Conservation (phyloP, 345 rosid species). For the Erysimum cheiranthoides region DNA sequence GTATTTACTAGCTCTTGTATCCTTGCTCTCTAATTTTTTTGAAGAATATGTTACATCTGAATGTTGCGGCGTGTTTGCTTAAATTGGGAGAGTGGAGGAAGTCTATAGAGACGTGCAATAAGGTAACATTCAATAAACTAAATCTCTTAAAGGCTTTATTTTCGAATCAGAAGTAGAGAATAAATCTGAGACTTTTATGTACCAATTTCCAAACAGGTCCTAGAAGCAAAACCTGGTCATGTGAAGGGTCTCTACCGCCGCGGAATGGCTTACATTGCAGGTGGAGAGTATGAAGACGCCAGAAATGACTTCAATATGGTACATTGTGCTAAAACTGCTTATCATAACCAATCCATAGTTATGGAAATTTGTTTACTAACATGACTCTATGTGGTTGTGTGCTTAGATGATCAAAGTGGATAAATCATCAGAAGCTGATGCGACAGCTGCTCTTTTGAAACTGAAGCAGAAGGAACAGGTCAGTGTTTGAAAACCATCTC, state of each 20-base stretch:
- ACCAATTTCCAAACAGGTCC: slow-evolving; percentile 56
- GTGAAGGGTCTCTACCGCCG: slow-evolving; percentile 90
- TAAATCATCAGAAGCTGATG: slow-evolving; percentile 48
- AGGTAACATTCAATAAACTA: slow-evolving; percentile 54
- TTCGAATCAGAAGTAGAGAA: slow-evolving; percentile 5
- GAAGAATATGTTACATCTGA: slow-evolving; percentile 81
- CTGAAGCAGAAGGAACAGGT: slow-evolving; percentile 88
- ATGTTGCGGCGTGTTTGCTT: slow-evolving; percentile 90
- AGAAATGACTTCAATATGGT: slow-evolving; percentile 72
- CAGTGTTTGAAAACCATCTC: slow-evolving; percentile 16
- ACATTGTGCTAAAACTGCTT: slow-evolving; percentile 11
- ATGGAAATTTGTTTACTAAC: not conserved
- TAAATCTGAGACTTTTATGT: not conserved
- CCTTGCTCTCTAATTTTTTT: slow-evolving; percentile 29
- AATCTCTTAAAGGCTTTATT: not conserved
- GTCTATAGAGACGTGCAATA: slow-evolving; percentile 84
- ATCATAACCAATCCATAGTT: not conserved
- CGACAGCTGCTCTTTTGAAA: slow-evolving; percentile 68
- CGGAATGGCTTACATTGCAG: slow-evolving; percentile 89
- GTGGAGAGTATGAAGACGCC: slow-evolving; percentile 90
- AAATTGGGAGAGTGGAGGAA: slow-evolving; percentile 90
- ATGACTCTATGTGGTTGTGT: slow-evolving; percentile 24
- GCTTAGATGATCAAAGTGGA: slow-evolving; percentile 49
- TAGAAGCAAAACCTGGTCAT: slow-evolving; percentile 86
- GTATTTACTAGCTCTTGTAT: slow-evolving; percentile 4